These are phyloP conservation scores for Trichophyton equinum DNA, from an alignment of 2,329 filamentous ascomycete genomes.

Conservation along the genomic window DNA sequence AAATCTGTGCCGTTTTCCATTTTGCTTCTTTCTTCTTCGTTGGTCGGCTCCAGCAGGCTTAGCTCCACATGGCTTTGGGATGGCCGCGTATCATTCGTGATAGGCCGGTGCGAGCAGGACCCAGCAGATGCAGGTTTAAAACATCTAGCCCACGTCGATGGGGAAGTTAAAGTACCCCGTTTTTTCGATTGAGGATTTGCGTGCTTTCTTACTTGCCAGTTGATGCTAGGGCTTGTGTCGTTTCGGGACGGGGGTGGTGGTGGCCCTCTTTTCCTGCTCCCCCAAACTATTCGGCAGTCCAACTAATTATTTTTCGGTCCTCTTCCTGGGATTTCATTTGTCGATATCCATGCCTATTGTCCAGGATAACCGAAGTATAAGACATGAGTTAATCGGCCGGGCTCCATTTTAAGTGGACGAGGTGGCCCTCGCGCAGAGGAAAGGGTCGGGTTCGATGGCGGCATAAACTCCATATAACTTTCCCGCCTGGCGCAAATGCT, in stretches of 20 bases:
- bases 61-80: slow-evolving; percentile 1
- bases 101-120: not conserved
- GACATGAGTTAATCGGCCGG: not conserved
- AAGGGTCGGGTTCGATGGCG: not conserved
- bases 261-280: not conserved
- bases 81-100: slow-evolving; percentile 3
- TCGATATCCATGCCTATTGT: not conserved
- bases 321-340: not conserved
- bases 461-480: not conserved
- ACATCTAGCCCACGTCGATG: slow-evolving; percentile 4
- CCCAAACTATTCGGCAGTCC: not conserved
- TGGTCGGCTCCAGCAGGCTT: not conserved
- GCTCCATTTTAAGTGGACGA: slow-evolving; percentile 4
- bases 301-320: too few species aligned
- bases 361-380: not conserved
- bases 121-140: slow-evolving; percentile 5
- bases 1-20: not conserved
- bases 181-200: not conserved
- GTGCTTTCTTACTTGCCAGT: too few species aligned
- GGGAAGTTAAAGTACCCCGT: not conserved
- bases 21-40: not conserved
- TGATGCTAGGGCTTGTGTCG: not conserved
- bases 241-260: not conserved
- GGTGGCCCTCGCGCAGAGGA: not conserved
- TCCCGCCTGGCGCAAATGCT: not conserved